Base-by-base conservation (phyloP, 2,329 filamentous ascomycete species). In the Colletotrichum gloeosporioides region DNA sequence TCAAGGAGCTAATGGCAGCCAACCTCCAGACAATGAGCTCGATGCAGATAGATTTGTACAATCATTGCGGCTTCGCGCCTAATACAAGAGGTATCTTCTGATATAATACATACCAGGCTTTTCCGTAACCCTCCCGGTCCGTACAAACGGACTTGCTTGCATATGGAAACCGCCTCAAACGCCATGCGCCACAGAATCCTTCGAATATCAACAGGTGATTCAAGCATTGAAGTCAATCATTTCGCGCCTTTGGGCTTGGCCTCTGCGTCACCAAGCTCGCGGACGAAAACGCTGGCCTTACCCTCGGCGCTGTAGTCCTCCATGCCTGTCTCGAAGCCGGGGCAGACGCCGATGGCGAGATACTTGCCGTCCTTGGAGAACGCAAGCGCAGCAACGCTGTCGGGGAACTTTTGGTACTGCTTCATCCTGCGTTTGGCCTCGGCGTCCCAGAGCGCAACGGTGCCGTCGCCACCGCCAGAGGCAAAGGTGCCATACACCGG, bases 381-480 rank as follows among this genome's bases (percentile, higher is more conserved):
- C 2, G 91, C 91, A 77, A 98, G 86, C 0, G 94, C 93, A 12
- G 95, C 93, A 9, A 98, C 92, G 81, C 93, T 95, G 59, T 95
- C 92, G 18, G 93, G 90, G 74, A 96, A 95, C 82, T 95, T 94
- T 81, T 96, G 95, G 84, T 98, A 98, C 83, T 98, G 95, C 82
- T 95, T 92, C 84, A 98, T 95, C 83, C 96, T 92, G 81, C 96
- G 90, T 91, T 98, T 98, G 72, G 95, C 95, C 80, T 96, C 93
- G 12, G 95, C 96, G 83, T 98, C 96, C 96, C 96, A 98, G 59
- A 98, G 87, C 7, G 95, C 95, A n/a, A 98, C 95, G 10, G 96
- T 95, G 44, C 95, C 95, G 82, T 98, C 96, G 34, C 96, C 96
- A 61, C 96, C 96, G 32, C 95, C 96, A 15, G 94, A 95, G 1